Percentiles rank a stretch among this genome's conserved stretches.
Conservation (phyloP, 2,329 filamentous ascomycete species). For the Fusarium cyanostomum region DNA sequence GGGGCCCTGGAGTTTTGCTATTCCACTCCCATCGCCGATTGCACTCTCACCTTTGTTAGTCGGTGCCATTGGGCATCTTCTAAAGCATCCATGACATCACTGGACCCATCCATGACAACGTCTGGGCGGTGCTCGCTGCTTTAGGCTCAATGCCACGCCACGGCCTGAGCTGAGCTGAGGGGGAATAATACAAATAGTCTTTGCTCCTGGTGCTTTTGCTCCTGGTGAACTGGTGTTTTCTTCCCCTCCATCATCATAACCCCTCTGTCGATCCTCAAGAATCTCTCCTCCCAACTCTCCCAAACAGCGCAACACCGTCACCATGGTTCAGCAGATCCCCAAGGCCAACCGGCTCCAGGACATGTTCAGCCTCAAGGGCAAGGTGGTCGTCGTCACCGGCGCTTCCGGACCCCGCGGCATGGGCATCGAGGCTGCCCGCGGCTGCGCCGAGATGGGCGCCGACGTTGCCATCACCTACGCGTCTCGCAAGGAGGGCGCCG, state of each 20-base stretch:
- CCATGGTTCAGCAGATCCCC: conserved; percentile 67
- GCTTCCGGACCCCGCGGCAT: conserved; percentile 76
- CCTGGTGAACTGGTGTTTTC: background rate
- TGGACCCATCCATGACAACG: conserved; percentile 32
- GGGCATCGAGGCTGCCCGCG: conserved; percentile 75
- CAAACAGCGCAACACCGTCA: conserved; percentile 20
- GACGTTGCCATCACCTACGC: conserved; percentile 78
- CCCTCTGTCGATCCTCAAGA: conserved; percentile 6
- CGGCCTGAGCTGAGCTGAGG: background rate
- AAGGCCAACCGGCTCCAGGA: conserved; percentile 67
- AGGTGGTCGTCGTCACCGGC: conserved; percentile 76
- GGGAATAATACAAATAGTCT: conserved; percentile 27
- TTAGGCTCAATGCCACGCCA: conserved; percentile 21
- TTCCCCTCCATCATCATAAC: conserved; percentile 8
- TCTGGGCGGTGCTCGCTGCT: conserved; percentile 5
- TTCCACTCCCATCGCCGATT: conserved; percentile 28
- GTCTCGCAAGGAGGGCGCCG: conserved; percentile 73
- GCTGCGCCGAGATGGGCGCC: conserved; percentile 75
- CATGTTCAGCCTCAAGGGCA: conserved; percentile 77
- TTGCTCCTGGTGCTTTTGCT: background rate
- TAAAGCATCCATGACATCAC: conserved; percentile 43
- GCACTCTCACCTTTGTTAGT: background rate
- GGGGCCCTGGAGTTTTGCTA: background rate
- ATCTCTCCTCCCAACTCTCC: background rate
- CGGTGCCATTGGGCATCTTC: background rate